These are phyloP conservation scores for Funneliformis mosseae DNA, from an alignment of 192 early-diverging fungal species.

Conservation along the genomic window DNA sequence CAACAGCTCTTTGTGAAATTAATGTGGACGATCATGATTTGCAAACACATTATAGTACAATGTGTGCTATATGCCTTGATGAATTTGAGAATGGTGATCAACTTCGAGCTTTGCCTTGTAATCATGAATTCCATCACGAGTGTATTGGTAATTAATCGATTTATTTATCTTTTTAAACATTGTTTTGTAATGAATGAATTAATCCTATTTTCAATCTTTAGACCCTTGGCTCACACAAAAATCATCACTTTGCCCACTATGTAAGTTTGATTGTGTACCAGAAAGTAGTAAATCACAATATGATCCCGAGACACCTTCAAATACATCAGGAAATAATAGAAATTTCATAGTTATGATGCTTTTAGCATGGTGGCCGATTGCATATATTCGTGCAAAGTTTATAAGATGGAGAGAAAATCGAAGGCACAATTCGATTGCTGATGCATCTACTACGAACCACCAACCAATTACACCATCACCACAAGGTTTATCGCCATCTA, in stretches of 20 bases:
- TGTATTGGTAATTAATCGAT: constrained; percentile 40
- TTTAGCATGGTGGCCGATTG: not conserved
- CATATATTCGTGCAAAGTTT: not conserved
- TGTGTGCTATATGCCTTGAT: constrained; percentile 38
- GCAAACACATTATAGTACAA: not conserved
- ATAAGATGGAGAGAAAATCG: not conserved
- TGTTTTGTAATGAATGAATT: not conserved
- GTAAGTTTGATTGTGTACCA: constrained; percentile 33
- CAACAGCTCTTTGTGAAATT: not conserved
- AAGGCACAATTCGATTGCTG: not conserved
- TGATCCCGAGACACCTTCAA: not conserved
- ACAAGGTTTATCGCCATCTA: not conserved
- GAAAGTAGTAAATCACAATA: not conserved
- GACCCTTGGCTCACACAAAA: constrained; percentile 41
- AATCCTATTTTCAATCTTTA: not conserved
- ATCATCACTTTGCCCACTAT: constrained; percentile 41
- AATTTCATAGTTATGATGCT: not conserved
- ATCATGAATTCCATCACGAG: constrained; percentile 41
- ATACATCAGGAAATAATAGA: not conserved
- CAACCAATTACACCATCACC: not conserved
- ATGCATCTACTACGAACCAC: not conserved
- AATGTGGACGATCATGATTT: not conserved
- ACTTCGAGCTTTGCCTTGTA: constrained; percentile 36
- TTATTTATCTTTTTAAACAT: not conserved
- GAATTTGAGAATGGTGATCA: constrained; percentile 35